These are phyloP conservation scores for Phanerochaete carnosa DNA, from an alignment of 768 basidiomycete genomes.

Conservation along the genomic window DNA sequence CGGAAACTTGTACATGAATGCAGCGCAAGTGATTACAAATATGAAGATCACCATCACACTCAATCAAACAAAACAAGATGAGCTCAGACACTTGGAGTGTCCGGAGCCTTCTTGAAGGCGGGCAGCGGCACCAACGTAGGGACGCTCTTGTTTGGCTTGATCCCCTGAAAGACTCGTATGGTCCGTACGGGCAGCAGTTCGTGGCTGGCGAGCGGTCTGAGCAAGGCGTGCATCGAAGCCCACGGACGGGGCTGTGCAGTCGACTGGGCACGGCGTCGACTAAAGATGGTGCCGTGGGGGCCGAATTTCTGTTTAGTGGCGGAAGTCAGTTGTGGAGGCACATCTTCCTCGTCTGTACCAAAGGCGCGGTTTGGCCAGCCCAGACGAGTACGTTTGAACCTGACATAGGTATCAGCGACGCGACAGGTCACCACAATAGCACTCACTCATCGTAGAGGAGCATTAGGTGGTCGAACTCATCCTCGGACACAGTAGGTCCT, in stretches of 20 bases:
- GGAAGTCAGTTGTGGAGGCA: neutral
- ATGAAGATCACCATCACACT: too few relatives aligned
- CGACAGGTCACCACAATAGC: neutral
- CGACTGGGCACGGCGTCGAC: neutral
- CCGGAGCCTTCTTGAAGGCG: too few relatives aligned
- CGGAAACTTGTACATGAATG: too few relatives aligned
- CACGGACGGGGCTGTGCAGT: neutral
- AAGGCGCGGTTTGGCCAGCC: constrained; percentile 2
- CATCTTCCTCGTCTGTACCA: neutral
- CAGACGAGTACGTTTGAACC: constrained; percentile 3
- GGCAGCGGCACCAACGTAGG: neutral
- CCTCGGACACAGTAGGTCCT: constrained; percentile 20
- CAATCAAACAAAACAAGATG: too few relatives aligned
- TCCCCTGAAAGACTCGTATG: constrained; percentile 19
- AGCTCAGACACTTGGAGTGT: too few relatives aligned
- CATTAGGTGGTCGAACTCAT: constrained; percentile 34
- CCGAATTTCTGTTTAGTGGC: neutral
- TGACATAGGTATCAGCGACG: neutral
- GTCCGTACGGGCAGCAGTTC: constrained; percentile 11
- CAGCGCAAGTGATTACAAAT: too few relatives aligned
- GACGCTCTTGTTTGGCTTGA: constrained; percentile 3
- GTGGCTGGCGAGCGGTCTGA: neutral
- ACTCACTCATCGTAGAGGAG: constrained; percentile 61
- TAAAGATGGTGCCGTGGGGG: neutral
- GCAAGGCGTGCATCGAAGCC: neutral